Percentiles rank a stretch among this genome's conserved stretches.
Evolutionary conservation across 106 monocot genomes (phyloP).

Genomic region (Posidonia australis): DNA sequence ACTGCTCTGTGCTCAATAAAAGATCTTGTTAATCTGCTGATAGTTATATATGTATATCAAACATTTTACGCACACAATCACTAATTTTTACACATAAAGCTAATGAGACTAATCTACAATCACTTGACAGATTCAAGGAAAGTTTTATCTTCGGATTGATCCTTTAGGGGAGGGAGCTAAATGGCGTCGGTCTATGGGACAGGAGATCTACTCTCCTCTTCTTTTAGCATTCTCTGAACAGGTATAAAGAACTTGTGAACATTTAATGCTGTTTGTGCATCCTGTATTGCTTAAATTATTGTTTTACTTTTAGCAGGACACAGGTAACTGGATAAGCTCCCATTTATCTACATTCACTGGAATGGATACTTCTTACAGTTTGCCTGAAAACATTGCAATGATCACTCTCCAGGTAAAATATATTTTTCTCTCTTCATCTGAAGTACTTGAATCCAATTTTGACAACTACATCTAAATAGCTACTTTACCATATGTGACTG

Average conservation of each 20-base stretch:
- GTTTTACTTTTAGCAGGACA: slow-evolving; percentile 29
- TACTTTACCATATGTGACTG: too few relatives aligned
- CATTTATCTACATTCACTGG: slow-evolving; percentile 59
- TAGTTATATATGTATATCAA: neutral
- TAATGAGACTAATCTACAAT: neutral
- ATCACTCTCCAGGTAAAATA: slow-evolving; percentile 72
- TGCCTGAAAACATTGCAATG: slow-evolving; percentile 88
- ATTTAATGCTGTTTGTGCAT: neutral
- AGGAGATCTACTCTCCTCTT: slow-evolving; percentile 93
- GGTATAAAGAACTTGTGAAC: slow-evolving; percentile 19
- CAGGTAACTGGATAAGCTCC: slow-evolving; percentile 47
- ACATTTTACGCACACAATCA: neutral
- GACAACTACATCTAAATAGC: neutral
- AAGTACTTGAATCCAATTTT: neutral
- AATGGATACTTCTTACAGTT: slow-evolving; percentile 68
- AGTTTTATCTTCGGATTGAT: slow-evolving; percentile 69
- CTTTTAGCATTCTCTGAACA: slow-evolving; percentile 73
- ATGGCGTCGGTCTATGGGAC: slow-evolving; percentile 80
- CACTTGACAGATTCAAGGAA: slow-evolving; percentile 56
- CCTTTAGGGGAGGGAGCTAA: slow-evolving; percentile 74
- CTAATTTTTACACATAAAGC: neutral
- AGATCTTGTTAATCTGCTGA: neutral
- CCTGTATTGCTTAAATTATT: neutral
- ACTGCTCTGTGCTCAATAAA: neutral
- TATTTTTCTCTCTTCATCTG: neutral